Evolutionary conservation across 495 filamentous ascomycete species (phyloP).

Genomic region (Talaromyces thailandensis): DNA sequence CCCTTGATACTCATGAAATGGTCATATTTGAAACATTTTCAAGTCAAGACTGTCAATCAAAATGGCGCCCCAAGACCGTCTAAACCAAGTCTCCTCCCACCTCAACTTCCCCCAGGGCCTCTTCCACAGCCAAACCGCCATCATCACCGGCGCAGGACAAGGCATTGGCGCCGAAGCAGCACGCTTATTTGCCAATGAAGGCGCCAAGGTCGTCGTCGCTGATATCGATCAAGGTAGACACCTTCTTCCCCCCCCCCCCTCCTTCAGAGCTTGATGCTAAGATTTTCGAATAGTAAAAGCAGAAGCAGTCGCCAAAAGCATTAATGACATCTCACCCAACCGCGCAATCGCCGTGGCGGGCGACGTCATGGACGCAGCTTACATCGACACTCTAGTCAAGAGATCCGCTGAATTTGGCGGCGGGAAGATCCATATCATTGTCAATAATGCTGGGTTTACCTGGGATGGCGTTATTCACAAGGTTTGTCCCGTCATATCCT

Average conservation of each 20-base stretch:
- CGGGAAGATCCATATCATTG: conserved; percentile 81
- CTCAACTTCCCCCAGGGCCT: conserved; percentile 74
- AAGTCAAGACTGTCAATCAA: conserved; percentile 5
- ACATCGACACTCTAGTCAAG: conserved; percentile 60
- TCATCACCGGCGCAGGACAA: conserved; percentile 82
- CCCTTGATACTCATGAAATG: not conserved
- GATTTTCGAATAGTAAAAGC: conserved; percentile 46
- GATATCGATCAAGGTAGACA: conserved; percentile 74
- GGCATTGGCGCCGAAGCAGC: conserved; percentile 83
- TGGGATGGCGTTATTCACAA: conserved; percentile 91
- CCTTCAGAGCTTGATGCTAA: not conserved
- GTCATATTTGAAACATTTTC: too few species aligned
- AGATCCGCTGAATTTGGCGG: conserved; percentile 68
- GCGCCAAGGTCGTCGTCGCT: conserved; percentile 71
- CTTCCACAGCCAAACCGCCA: conserved; percentile 70
- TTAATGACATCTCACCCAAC: conserved; percentile 52
- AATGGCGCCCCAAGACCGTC: conserved; percentile 41
- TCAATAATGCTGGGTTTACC: conserved; percentile 84
- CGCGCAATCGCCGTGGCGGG: conserved; percentile 62
- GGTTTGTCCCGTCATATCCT: conserved; percentile 25
- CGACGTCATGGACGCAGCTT: conserved; percentile 59
- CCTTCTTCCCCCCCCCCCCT: conserved; percentile 10
- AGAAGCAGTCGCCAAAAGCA: conserved; percentile 47
- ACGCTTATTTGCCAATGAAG: conserved; percentile 74
- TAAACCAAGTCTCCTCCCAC: conserved; percentile 62